Percentiles rank a stretch among this genome's conserved stretches.
Evolutionary conservation across 768 basidiomycete genomes (phyloP).

Genomic region (Leccinum truebloodii): DNA sequence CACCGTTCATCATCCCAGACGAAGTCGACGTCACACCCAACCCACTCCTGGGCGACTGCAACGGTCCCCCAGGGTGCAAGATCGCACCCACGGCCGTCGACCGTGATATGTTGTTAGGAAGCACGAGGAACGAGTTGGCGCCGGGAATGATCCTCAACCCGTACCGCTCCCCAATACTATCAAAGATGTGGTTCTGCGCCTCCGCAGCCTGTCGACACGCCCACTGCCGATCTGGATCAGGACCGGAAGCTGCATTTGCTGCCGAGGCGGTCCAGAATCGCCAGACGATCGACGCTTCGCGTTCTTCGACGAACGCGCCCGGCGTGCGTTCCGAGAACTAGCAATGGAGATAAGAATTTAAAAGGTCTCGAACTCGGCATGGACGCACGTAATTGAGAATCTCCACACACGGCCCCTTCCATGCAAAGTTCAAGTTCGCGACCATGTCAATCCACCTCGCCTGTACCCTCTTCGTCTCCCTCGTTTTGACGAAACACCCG

Average conservation of each 20-base stretch:
- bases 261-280: slow-evolving; percentile 69
- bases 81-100: slow-evolving; percentile 85
- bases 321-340: no score
- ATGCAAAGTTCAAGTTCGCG: no score
- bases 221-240: slow-evolving; percentile 66
- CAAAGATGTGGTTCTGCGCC: slow-evolving; percentile 91
- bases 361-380: no score
- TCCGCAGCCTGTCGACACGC: slow-evolving; percentile 85
- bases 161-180: slow-evolving; percentile 82
- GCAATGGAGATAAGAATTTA: no score
- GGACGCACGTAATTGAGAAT: no score
- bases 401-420: no score
- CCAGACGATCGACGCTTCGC: slow-evolving; percentile 82
- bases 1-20: slow-evolving; percentile 30
- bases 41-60: slow-evolving; percentile 34
- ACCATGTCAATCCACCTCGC: no score
- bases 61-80: slow-evolving; percentile 60
- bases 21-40: slow-evolving; percentile 32
- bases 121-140: slow-evolving; percentile 74
- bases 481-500: no score
- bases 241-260: slow-evolving; percentile 33
- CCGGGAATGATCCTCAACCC: slow-evolving; percentile 84
- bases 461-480: no score
- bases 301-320: slow-evolving; percentile 85
- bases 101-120: slow-evolving; percentile 81